Evolutionary conservation across 331 rosid species (phyloP).

Genomic region (Acacia concinna): DNA sequence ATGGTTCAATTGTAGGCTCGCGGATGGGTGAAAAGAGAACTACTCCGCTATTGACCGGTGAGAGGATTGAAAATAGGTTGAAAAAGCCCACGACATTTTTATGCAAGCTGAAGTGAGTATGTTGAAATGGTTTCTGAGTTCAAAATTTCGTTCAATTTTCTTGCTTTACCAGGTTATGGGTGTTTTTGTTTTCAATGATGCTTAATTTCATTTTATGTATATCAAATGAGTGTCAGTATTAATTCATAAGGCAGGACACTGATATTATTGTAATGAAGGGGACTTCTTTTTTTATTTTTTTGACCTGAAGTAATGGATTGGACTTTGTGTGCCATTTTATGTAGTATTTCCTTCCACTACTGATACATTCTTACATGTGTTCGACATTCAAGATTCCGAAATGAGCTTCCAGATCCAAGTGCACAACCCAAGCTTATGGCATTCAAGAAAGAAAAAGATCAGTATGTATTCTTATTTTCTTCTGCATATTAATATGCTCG

Average conservation of each 20-base stretch:
- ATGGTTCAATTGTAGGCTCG: slow-evolving; percentile 77
- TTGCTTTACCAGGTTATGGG: slow-evolving; percentile 8
- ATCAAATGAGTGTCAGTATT: background rate
- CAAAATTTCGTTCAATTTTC: slow-evolving; percentile 7
- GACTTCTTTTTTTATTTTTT: too few species aligned
- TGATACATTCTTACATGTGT: slow-evolving; percentile 39
- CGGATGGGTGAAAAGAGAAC: slow-evolving; percentile 84
- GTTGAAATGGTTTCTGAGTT: slow-evolving; percentile 32
- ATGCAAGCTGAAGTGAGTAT: slow-evolving; percentile 95
- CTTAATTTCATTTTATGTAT: background rate
- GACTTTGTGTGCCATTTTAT: slow-evolving; percentile 22
- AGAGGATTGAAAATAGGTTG: slow-evolving; percentile 92
- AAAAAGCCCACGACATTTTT: slow-evolving; percentile 97
- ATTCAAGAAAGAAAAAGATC: slow-evolving; percentile 82
- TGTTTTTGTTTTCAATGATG: background rate
- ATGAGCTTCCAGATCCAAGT: slow-evolving; percentile 97
- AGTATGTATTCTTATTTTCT: slow-evolving; percentile 54
- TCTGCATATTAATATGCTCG: background rate
- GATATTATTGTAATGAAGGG: background rate
- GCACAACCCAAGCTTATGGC: slow-evolving; percentile 99
- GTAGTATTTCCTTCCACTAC: slow-evolving; percentile 27
- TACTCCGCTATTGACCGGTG: slow-evolving; percentile 70
- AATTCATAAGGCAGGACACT: slow-evolving; percentile 18
- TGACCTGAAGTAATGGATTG: too few species aligned
- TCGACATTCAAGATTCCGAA: slow-evolving; percentile 70